These are phyloP conservation scores for Citrullus mucosospermus DNA, from an alignment of 306 rosid genomes.

Conservation along the genomic window DNA sequence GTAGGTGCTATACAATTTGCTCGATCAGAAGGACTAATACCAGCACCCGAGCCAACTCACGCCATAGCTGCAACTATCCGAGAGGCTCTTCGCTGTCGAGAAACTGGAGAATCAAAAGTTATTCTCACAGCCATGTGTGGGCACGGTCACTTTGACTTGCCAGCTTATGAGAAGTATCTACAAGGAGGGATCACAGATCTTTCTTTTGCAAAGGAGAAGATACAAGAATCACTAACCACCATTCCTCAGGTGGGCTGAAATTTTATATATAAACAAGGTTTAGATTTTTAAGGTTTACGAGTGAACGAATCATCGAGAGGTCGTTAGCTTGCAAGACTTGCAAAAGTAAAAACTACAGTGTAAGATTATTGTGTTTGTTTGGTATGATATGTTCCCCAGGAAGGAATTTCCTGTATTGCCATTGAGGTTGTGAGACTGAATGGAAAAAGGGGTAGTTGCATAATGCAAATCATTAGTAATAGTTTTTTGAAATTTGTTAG, in stretches of 20 bases:
- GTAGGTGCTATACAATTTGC: conserved; percentile 87
- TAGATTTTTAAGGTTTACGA: too few relatives aligned
- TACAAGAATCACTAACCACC: conserved; percentile 41
- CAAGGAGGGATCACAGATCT: conserved; percentile 83
- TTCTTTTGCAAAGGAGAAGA: conserved; percentile 53
- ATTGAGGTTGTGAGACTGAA: too few relatives aligned
- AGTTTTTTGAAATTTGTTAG: too few relatives aligned
- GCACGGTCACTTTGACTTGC: conserved; percentile 84
- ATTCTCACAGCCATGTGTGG: conserved; percentile 95
- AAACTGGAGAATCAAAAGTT: conserved; percentile 74
- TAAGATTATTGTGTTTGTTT: too few relatives aligned
- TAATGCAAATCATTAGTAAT: too few relatives aligned
- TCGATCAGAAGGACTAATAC: conserved; percentile 79
- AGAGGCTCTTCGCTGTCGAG: conserved; percentile 69
- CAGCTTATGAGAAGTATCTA: conserved; percentile 73
- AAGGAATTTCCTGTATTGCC: too few relatives aligned
- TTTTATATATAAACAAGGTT: too few relatives aligned
- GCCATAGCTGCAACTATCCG: conserved; percentile 87
- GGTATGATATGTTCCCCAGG: too few relatives aligned
- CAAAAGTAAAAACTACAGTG: too few relatives aligned
- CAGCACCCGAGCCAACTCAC: conserved; percentile 93
- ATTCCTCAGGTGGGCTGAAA: conserved; percentile 41
- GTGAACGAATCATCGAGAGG: too few relatives aligned
- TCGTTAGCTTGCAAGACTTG: too few relatives aligned
- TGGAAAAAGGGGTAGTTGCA: too few relatives aligned